Base-by-base conservation (phyloP, 331 rosid species). In the Phaseolus coccineus region DNA sequence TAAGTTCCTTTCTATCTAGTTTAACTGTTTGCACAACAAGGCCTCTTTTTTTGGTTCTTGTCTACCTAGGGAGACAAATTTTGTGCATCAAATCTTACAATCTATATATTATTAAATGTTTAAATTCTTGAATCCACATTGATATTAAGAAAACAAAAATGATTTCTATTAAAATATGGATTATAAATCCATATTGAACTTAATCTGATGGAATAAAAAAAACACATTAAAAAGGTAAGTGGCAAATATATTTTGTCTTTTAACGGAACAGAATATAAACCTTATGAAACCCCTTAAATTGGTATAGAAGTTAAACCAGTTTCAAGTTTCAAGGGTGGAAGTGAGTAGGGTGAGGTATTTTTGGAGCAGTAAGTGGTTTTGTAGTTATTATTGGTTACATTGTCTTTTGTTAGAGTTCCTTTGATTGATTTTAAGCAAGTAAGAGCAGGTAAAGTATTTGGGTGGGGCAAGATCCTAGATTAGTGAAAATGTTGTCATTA, bases 401-500 rank as follows among this genome's bases (percentile, higher is more conserved):
- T 37, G 42, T 37, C 2, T 37, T 37, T 37, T 37, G 42, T 37
- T 37, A 37, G 42, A 37, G 1, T 37, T 37, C 8, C 42, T 6
- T 6, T 5, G 42, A 6, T 37, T 37, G 42, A 37, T 37, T 6
- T 6, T 37, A 37, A 1, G 8, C 1, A 37, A 37, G 46, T 40
- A 40, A 40, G 46, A 48, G 14, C 28, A 19, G 64, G 1, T 16
- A 48, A 28, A 50, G 13, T 12, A 48, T 46, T n/a, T 22, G 5
- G 9, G 51, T 55, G 77, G 68, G 68, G 52, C 65, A n/a, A 24
- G 62, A 55, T 55, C 62, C 40, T 15, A 22, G 19, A 19, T 13
- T 16, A 62, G 63, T 33, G 62, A 12, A 31, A 65, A 3, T 67
- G 35, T 55, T 61, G 24, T 79, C 77, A 61, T 47, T 35, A 9